Conservation (phyloP, 768 basidiomycete genomes). For the Trametes cingulata region DNA sequence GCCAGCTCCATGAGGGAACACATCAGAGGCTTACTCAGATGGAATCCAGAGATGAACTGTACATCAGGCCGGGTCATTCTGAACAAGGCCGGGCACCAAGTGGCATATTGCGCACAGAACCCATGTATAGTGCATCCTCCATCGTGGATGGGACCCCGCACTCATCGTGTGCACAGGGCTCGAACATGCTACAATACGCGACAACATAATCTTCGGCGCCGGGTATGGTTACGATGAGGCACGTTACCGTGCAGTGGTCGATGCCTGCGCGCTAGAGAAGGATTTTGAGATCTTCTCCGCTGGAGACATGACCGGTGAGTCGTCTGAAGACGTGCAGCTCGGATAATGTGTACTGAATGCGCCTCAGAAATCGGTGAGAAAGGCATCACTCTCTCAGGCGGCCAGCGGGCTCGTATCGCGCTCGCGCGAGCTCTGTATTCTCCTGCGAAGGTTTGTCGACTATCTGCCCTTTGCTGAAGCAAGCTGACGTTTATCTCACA, state of each 20-base stretch:
- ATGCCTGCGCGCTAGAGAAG: conserved; percentile 71
- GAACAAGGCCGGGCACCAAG: conserved; percentile 56
- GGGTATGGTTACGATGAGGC: conserved; percentile 55
- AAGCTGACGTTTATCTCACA: conserved; percentile 23
- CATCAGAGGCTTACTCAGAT: not conserved
- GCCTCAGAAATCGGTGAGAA: conserved; percentile 74
- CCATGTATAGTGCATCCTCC: conserved; percentile 45
- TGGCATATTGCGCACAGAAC: conserved; percentile 71
- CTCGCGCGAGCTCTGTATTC: conserved; percentile 83
- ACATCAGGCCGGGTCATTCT: conserved; percentile 53
- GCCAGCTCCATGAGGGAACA: conserved; percentile 6
- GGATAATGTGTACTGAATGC: too few species aligned
- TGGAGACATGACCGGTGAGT: conserved; percentile 72
- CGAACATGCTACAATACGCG: conserved; percentile 77
- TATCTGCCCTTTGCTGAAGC: too few species aligned
- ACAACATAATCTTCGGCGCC: conserved; percentile 78
- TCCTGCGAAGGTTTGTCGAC: conserved; percentile 48
- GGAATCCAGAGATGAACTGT: conserved; percentile 56
- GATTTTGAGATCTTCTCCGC: conserved; percentile 75
- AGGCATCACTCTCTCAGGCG: conserved; percentile 74
- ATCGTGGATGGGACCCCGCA: not conserved
- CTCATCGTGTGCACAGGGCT: conserved; percentile 51
- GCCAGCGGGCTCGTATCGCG: conserved; percentile 72
- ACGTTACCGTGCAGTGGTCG: conserved; percentile 68
- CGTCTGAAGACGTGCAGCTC: too few species aligned